Base-by-base conservation (phyloP, 2,329 filamentous ascomycete genomes). In the Colletotrichum navitas region DNA sequence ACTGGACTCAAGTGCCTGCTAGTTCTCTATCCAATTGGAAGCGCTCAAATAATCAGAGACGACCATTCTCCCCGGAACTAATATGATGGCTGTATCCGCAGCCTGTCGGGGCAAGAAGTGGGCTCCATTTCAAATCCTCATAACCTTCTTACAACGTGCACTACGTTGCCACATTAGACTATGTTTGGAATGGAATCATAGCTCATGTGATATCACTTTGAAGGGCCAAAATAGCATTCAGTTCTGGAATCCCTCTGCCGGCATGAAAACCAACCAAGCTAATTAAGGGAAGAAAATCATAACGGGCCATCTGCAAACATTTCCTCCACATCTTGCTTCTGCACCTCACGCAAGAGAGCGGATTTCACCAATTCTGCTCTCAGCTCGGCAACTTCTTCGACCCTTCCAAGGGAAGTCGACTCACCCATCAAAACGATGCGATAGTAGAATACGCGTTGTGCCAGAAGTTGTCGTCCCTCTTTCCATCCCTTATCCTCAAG, bases 401-500 rank as follows among this genome's bases (percentile, higher is more conserved):
- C 26, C 12, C 16, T 52, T 8, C 51, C 16, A 29, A 32, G 26
- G 16, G 16, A 32, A 32, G 0, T 32, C 51, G 32, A 21, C 16
- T 10, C 10, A 11, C 5, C 16, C 18, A 52, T 52, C 6, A 52
- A 32, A 7, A 1, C 1, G 26, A 54, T 21, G 8, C 51, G 51
- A 4, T 1, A 14, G 8, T 16, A 11, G 11, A 49, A 6, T 6
- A 2, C 11, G 4, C 12, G 12, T 16, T 26, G n/a, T 26, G n/a
- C 11, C 10, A 24, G 10, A 24, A 14, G n/a, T 5, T 3, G 0
- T 21, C 4, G 12, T 0, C 1, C 6, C 14, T 1, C 8, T 1
- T 3, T 5, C 18, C 4, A 11, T 1, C 1, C 2, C 1, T 11
- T 32, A 1, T 54, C 5, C 2, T 54, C 29, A 1, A 1, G 1